Conservation (phyloP, 2,329 filamentous ascomycete genomes). For the Epichloe aotearoae region DNA sequence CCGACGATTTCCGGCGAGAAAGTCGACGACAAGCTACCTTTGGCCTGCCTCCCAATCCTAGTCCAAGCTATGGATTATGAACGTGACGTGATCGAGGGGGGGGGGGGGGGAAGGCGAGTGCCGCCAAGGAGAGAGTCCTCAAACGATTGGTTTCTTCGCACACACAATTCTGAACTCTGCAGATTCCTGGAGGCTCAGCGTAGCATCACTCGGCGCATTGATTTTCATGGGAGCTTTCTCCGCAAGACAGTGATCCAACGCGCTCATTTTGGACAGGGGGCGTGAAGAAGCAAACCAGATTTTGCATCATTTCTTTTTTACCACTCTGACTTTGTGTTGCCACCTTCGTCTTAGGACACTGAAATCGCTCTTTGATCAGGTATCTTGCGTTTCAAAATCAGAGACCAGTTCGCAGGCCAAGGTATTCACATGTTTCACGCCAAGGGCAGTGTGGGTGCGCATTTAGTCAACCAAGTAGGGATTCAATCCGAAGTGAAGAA, state of each 20-base stretch:
- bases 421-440: neutral
- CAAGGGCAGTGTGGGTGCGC: neutral
- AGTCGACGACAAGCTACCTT: constrained; percentile 41
- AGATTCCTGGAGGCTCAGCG: constrained; percentile 12
- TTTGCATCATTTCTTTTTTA: neutral
- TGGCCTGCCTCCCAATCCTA: constrained; percentile 31
- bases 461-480: neutral
- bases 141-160: neutral
- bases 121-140: neutral
- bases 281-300: neutral
- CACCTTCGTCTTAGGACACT: neutral
- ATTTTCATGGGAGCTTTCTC: constrained; percentile 10
- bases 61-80: constrained; percentile 22
- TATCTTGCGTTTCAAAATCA: neutral
- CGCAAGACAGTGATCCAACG: constrained; percentile 2
- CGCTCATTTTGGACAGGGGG: neutral
- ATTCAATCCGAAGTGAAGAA: neutral
- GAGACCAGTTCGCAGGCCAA: neutral
- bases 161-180: constrained; percentile 3
- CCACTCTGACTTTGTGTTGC: neutral
- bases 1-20: constrained; percentile 39
- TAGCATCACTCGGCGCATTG: constrained; percentile 23
- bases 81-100: neutral
- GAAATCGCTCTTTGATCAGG: too few relatives aligned
- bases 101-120: neutral